These are phyloP conservation scores for Chaetomium olivaceum DNA, from an alignment of 2,329 filamentous ascomycete species.

Conservation along the genomic window DNA sequence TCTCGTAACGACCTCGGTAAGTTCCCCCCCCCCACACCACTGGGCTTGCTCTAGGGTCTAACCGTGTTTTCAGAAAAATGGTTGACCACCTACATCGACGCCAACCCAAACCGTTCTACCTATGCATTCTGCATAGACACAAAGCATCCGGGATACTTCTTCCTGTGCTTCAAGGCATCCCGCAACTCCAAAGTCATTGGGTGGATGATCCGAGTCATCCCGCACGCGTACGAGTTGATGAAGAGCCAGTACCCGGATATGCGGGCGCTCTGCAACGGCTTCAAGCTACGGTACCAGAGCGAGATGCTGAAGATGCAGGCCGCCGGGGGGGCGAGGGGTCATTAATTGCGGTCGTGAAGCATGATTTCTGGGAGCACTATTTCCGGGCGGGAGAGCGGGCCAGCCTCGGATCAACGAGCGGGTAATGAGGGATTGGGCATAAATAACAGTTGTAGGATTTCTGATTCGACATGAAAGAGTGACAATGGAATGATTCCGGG, in stretches of 20 bases:
- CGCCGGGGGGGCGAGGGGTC: constrained; percentile 26
- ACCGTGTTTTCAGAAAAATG: constrained; percentile 66
- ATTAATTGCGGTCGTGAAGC: constrained; percentile 3
- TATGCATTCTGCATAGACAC: constrained; percentile 96
- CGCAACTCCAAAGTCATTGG: constrained; percentile 69
- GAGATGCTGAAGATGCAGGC: constrained; percentile 63
- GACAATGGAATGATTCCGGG: neutral
- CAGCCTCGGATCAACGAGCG: neutral
- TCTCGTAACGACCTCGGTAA: constrained; percentile 82
- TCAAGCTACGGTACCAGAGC: constrained; percentile 77
- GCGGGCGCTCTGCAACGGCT: constrained; percentile 92
- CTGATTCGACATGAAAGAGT: neutral
- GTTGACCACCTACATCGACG: constrained; percentile 93
- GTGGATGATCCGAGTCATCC: constrained; percentile 87
- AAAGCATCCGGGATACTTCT: constrained; percentile 92
- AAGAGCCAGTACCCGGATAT: constrained; percentile 91
- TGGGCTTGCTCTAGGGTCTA: neutral
- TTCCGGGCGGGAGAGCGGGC: neutral
- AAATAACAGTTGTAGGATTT: neutral
- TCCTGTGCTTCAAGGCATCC: constrained; percentile 93
- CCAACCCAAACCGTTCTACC: constrained; percentile 88
- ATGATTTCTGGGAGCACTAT: constrained; percentile 3
- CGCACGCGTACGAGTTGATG: constrained; percentile 88
- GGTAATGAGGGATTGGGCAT: neutral
- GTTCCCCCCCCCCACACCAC: constrained; percentile 38